phyloP scores from a whole-genome alignment of 2,329 filamentous ascomycete species.

The Neocatenulostroma microsporum region DNA sequence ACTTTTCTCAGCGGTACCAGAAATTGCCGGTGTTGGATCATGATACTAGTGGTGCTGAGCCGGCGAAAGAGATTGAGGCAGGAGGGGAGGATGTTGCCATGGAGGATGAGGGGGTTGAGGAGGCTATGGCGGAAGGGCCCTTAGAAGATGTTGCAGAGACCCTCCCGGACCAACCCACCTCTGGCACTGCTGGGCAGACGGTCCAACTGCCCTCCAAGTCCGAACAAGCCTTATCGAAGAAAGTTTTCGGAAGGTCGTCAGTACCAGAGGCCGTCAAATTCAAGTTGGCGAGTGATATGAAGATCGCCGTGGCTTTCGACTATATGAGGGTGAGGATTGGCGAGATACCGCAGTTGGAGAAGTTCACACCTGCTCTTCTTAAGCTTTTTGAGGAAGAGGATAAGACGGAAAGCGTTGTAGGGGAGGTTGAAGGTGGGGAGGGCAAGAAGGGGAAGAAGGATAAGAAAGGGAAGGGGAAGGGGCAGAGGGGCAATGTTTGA shows the following conservation, averaged over 20 bases:
- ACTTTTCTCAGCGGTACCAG: slow-evolving; percentile 91
- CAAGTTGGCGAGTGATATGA: slow-evolving; percentile 46
- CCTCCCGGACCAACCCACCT: slow-evolving; percentile 16
- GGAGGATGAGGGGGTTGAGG: slow-evolving; percentile 10
- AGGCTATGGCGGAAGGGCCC: slow-evolving; percentile 14
- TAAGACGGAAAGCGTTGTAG: slow-evolving; percentile 16
- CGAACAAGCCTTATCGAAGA: no score
- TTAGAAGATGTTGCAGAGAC: slow-evolving; percentile 19
- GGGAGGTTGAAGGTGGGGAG: slow-evolving; percentile 4
- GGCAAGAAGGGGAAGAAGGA: slow-evolving; percentile 3
- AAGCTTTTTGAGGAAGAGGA: slow-evolving; percentile 47
- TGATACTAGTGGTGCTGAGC: no score
- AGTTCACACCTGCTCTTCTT: slow-evolving; percentile 53
- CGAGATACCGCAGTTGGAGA: slow-evolving; percentile 60
- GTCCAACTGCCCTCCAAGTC: no score
- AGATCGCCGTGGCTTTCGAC: slow-evolving; percentile 68
- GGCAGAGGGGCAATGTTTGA: slow-evolving; percentile 1
- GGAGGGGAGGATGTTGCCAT: slow-evolving; percentile 8
- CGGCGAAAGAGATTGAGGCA: no score
- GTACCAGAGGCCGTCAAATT: slow-evolving; percentile 20
- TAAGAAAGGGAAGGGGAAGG: slow-evolving; percentile 6
- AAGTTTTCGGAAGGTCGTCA: no score
- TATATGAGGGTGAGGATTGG: slow-evolving; percentile 66
- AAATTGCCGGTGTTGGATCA: slow-evolving; percentile 55
- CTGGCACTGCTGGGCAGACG: background rate